These are phyloP conservation scores for Penicillium sp. DNA, from an alignment of 2,329 filamentous ascomycete genomes.

Conservation along the genomic window DNA sequence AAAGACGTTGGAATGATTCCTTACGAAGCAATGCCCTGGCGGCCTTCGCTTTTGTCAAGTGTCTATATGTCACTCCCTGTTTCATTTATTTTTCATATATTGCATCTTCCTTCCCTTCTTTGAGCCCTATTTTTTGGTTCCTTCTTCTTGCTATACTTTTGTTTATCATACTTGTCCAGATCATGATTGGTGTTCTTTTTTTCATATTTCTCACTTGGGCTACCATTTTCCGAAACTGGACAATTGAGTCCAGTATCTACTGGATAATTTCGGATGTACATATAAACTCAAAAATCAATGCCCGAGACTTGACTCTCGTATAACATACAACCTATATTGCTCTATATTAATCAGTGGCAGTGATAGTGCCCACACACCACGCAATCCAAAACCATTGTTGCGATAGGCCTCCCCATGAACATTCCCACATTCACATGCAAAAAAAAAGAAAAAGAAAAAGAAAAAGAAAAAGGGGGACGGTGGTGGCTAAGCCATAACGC, in stretches of 20 bases:
- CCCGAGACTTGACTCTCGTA: not conserved
- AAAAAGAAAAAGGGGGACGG: not conserved
- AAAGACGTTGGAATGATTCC: not conserved
- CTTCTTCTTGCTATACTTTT: not conserved
- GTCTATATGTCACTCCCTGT: not conserved
- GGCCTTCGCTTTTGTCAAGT: constrained; percentile 2
- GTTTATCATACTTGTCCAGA: not conserved
- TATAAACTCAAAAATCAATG: constrained; percentile 5
- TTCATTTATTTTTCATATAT: not conserved
- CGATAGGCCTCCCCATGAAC: too few species aligned
- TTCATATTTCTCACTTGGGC: not conserved
- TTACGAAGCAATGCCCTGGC: constrained; percentile 6
- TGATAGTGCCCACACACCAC: too few species aligned
- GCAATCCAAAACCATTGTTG: too few species aligned
- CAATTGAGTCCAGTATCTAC: not conserved
- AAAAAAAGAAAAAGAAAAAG: too few species aligned
- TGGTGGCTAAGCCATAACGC: not conserved
- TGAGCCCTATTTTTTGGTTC: not conserved
- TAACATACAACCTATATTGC: too few species aligned
- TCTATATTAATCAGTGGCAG: too few species aligned
- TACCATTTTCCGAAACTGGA: not conserved
- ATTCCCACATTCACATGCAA: not conserved
- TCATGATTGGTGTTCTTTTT: constrained; percentile 2
- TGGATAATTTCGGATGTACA: constrained; percentile 6
- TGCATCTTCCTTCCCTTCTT: not conserved